phyloP scores from a whole-genome alignment of 2,329 filamentous ascomycete genomes.

The Pseudogymnoascus sp. region DNA sequence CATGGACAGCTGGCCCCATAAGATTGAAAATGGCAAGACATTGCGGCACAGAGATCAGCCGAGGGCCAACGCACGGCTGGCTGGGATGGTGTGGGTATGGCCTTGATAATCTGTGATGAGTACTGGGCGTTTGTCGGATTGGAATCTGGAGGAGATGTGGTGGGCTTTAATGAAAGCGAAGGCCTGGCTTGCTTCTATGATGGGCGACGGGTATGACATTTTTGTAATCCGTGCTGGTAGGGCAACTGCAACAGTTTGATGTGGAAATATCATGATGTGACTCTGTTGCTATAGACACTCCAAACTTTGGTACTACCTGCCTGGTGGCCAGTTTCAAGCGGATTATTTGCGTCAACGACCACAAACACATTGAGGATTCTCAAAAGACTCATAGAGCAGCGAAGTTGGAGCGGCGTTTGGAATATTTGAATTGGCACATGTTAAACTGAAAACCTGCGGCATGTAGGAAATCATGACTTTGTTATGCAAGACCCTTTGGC shows the following conservation, averaged over 20 bases:
- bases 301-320: background rate
- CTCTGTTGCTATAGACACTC: background rate
- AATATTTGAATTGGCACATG: background rate
- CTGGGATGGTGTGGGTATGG: too few relatives aligned
- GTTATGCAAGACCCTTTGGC: background rate
- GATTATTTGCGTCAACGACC: background rate
- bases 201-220: background rate
- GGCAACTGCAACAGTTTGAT: background rate
- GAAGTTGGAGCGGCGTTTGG: background rate
- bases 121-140: background rate
- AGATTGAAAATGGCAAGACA: background rate
- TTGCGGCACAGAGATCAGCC: background rate
- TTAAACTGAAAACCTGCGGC: background rate
- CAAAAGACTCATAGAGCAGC: background rate
- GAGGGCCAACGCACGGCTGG: background rate
- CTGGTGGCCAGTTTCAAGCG: background rate
- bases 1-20: background rate
- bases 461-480: background rate
- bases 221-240: background rate
- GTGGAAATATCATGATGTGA: background rate
- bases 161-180: background rate
- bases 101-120: background rate
- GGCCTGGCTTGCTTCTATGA: background rate
- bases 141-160: background rate
- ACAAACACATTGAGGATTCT: background rate